These are phyloP conservation scores for Hyphopichia wangnamkhiaoensis DNA, from an alignment of 1,139 yeast genomes.

Conservation along the genomic window DNA sequence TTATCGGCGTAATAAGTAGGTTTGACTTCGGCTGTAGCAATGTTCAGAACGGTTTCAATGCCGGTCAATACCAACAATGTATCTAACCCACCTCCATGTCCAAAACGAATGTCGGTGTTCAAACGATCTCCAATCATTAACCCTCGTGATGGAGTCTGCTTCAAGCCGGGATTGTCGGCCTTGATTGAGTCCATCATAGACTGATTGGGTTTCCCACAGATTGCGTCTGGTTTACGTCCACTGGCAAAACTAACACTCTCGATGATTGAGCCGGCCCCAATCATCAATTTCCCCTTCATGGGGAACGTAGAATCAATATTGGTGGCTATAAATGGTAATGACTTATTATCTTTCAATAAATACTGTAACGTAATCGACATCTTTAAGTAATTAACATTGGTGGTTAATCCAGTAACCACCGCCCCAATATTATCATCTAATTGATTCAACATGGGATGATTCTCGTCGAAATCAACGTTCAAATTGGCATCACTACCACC, in stretches of 20 bases:
- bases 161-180: constrained; percentile 54
- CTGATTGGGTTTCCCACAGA: constrained; percentile 87
- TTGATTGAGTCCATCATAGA: constrained; percentile 90
- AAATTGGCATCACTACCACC: constrained; percentile 44
- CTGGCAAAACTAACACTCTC: constrained; percentile 76
- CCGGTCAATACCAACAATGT: constrained; percentile 90
- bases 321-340: constrained; percentile 85
- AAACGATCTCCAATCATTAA: constrained; percentile 95
- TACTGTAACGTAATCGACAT: constrained; percentile 82
- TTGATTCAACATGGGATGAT: constrained; percentile 33
- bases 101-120: constrained; percentile 93
- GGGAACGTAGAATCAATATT: constrained; percentile 96
- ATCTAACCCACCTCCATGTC: constrained; percentile 78
- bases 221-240: constrained; percentile 66
- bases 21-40: constrained; percentile 33
- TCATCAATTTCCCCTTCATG: constrained; percentile 75
- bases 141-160: constrained; percentile 60
- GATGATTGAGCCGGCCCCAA: constrained; percentile 94
- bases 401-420: constrained; percentile 85
- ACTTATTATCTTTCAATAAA: constrained; percentile 56
- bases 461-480: constrained; percentile 36
- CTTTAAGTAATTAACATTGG: constrained; percentile 75
- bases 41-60: constrained; percentile 72
- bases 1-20: constrained; percentile 75
- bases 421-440: constrained; percentile 80